Conservation (phyloP, 192 early-diverging fungal genomes). For the Coemansia sp. region DNA sequence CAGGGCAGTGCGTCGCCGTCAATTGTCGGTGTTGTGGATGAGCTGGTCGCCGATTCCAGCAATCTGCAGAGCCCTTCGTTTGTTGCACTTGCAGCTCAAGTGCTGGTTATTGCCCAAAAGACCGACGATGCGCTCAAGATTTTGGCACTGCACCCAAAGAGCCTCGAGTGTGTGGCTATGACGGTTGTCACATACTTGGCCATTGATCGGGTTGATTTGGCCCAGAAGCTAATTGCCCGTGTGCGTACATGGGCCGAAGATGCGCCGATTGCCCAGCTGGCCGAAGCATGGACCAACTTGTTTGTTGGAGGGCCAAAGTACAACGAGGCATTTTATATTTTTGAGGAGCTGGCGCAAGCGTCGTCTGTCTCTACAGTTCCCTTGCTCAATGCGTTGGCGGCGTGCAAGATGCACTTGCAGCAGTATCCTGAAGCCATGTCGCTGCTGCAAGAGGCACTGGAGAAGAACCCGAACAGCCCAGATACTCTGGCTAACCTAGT, state of each 20-base stretch:
- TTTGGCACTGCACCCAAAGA: slow-evolving; percentile 66
- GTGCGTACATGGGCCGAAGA: slow-evolving; percentile 93
- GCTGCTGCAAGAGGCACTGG: slow-evolving; percentile 73
- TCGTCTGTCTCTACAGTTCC: slow-evolving; percentile 70
- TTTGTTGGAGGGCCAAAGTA: slow-evolving; percentile 71
- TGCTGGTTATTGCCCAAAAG: slow-evolving; percentile 57
- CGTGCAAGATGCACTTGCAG: slow-evolving; percentile 73
- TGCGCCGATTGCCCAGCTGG: slow-evolving; percentile 85
- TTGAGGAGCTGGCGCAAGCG: slow-evolving; percentile 85
- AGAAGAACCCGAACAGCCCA: slow-evolving; percentile 67
- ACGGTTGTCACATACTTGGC: slow-evolving; percentile 74
- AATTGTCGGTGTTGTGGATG: slow-evolving; percentile 24
- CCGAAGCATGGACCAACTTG: slow-evolving; percentile 86
- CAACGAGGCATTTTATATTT: slow-evolving; percentile 88
- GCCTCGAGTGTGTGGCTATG: slow-evolving; percentile 78
- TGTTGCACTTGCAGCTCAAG: slow-evolving; percentile 63
- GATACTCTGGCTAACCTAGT: slow-evolving; percentile 88
- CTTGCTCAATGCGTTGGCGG: slow-evolving; percentile 77
- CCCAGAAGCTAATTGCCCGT: slow-evolving; percentile 70
- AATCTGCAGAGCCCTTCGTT: slow-evolving; percentile 58
- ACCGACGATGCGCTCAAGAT: slow-evolving; percentile 71
- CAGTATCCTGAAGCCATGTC: slow-evolving; percentile 80
- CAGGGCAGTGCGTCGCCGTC: neutral
- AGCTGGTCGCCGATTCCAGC: slow-evolving; percentile 53
- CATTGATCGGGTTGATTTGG: slow-evolving; percentile 82